Conservation (phyloP, 1,284 basidiomycete genomes). For the Macrocystidia cucumis region DNA sequence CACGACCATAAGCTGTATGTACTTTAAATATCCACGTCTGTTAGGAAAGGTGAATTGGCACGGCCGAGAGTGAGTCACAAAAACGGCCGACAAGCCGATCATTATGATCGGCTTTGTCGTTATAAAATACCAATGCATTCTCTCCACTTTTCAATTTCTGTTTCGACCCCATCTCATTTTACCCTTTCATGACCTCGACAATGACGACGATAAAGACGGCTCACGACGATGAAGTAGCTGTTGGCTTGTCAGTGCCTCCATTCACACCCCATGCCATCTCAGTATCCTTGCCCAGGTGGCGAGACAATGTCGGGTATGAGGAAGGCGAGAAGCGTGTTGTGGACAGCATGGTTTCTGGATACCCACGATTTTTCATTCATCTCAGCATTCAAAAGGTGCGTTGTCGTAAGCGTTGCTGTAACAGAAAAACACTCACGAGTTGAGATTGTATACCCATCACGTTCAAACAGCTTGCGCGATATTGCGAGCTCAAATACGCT, state of each 20-base stretch:
- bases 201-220: background rate
- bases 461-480: slow-evolving; percentile 56
- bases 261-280: slow-evolving; percentile 88
- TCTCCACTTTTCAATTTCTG: too few relatives aligned
- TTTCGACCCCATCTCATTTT: too few relatives aligned
- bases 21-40: too few relatives aligned
- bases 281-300: slow-evolving; percentile 95
- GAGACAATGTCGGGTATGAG: slow-evolving; percentile 91
- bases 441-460: slow-evolving; percentile 4
- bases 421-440: too few relatives aligned
- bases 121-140: too few relatives aligned
- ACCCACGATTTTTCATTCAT: slow-evolving; percentile 96
- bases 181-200: too few relatives aligned
- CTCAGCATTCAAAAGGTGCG: slow-evolving; percentile 80
- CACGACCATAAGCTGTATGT: too few relatives aligned
- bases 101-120: too few relatives aligned
- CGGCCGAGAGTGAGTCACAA: too few relatives aligned
- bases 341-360: slow-evolving; percentile 86
- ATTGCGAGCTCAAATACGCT: slow-evolving; percentile 78
- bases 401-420: slow-evolving; percentile 5
- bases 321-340: slow-evolving; percentile 83
- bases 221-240: too few relatives aligned
- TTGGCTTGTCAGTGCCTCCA: slow-evolving; percentile 57
- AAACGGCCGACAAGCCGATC: too few relatives aligned
- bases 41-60: too few relatives aligned